Conservation (phyloP, 2,329 filamentous ascomycete species). For the Myriosclerotinia scirpicola region DNA sequence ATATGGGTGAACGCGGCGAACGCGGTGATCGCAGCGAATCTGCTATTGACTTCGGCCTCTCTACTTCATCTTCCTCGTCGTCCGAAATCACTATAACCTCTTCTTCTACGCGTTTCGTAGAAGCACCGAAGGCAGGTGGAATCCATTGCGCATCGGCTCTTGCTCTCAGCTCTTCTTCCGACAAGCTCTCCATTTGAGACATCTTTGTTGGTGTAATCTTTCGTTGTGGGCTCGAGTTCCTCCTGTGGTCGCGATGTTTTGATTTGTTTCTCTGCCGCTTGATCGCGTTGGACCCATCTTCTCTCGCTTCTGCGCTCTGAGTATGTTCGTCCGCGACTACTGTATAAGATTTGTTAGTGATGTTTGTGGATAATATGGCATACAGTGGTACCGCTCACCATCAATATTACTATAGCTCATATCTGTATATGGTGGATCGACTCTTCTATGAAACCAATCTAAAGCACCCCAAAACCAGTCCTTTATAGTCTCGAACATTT, state of each 20-base stretch:
- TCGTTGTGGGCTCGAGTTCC: not conserved
- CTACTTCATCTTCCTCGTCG: conserved; percentile 15
- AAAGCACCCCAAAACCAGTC: conserved; percentile 3
- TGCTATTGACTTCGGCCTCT: conserved; percentile 8
- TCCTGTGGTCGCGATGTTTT: not conserved
- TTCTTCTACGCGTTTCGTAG: conserved; percentile 1
- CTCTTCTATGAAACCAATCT: conserved; percentile 3
- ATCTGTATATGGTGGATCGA: conserved; percentile 20
- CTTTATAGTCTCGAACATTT: conserved; percentile 18
- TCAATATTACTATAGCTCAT: conserved; percentile 23
- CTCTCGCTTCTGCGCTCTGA: conserved; percentile 26
- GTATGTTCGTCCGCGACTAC: conserved; percentile 29
- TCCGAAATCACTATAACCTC: conserved; percentile 18
- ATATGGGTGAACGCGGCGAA: not conserved
- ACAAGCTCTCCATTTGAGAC: conserved; percentile 24
- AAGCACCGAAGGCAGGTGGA: conserved; percentile 28
- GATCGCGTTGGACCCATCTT: conserved; percentile 26
- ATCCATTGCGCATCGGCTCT: conserved; percentile 31
- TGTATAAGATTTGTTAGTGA: conserved; percentile 22
- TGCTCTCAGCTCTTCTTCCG: conserved; percentile 27
- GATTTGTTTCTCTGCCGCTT: conserved; percentile 30
- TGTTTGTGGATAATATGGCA: not conserved
- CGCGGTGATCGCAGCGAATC: conserved; percentile 3
- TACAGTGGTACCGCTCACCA: conserved; percentile 4
- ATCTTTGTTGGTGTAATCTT: conserved; percentile 1